Conservation (phyloP, 2,329 filamentous ascomycete species). For the Chrysosporium keratinophilum region DNA sequence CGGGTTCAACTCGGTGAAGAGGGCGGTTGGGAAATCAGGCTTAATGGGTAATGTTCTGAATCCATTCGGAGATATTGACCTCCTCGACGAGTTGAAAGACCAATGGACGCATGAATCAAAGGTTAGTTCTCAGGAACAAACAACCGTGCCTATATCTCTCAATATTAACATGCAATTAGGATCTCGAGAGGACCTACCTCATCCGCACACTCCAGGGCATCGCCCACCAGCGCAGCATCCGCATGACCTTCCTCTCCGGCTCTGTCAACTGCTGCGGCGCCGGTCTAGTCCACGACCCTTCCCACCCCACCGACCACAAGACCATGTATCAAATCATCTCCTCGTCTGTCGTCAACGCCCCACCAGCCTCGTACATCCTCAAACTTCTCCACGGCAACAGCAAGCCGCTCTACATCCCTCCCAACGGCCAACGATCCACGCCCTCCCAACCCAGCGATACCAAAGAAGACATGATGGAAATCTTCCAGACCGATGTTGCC, state of each 20-base stretch:
- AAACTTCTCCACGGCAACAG: constrained; percentile 86
- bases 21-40: constrained; percentile 87
- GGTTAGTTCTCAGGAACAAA: constrained; percentile 33
- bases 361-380: constrained; percentile 72
- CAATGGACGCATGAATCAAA: constrained; percentile 98
- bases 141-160: background rate
- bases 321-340: constrained; percentile 99
- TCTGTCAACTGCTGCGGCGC: constrained; percentile 83
- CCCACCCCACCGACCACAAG: constrained; percentile 86
- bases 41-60: constrained; percentile 93
- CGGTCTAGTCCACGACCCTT: constrained; percentile 85
- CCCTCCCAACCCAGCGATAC: constrained; percentile 68
- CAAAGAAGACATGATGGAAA: constrained; percentile 99
- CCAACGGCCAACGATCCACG: constrained; percentile 64
- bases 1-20: constrained; percentile 91
- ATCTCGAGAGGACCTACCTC: constrained; percentile 90
- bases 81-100: constrained; percentile 87
- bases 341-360: constrained; percentile 81
- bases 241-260: constrained; percentile 94
- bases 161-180: constrained; percentile 37
- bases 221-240: constrained; percentile 83
- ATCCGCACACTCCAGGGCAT: constrained; percentile 94
- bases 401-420: constrained; percentile 80
- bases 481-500: constrained; percentile 88
- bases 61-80: constrained; percentile 90